These are phyloP conservation scores for Penicillium brevicompactum DNA, from an alignment of 2,329 filamentous ascomycete species.

Conservation along the genomic window DNA sequence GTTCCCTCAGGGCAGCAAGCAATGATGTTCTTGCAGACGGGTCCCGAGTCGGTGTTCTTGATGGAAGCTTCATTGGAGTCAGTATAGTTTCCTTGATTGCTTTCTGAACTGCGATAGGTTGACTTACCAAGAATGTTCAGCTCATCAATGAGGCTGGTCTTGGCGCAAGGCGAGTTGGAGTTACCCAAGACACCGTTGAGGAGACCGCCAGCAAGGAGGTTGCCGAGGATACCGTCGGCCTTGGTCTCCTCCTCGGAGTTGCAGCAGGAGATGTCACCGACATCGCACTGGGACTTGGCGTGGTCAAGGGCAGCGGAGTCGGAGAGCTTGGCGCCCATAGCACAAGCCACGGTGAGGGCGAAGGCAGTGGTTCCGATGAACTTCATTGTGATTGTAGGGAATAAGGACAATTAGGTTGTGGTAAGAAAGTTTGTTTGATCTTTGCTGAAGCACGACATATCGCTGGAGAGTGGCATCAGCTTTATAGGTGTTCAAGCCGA, in stretches of 20 bases:
- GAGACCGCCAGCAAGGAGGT: conserved; percentile 1
- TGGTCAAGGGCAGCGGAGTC: background rate
- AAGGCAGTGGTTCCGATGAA: conserved; percentile 3
- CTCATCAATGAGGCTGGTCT: conserved; percentile 3
- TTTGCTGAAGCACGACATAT: background rate
- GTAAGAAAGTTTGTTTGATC: background rate
- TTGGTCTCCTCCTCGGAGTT: background rate
- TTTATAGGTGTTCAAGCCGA: background rate
- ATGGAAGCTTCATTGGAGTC: background rate
- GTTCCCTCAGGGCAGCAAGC: conserved; percentile 7
- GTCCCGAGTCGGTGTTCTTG: background rate
- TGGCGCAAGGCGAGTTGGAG: conserved; percentile 4
- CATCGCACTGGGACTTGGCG: conserved; percentile 1
- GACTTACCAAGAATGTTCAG: background rate
- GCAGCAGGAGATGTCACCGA: conserved; percentile 2
- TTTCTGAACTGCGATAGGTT: background rate
- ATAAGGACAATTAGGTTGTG: background rate
- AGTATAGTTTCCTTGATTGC: background rate
- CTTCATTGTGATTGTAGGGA: background rate
- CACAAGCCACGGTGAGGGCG: background rate
- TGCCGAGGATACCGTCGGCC: background rate
- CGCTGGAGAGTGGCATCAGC: background rate
- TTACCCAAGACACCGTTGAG: conserved; percentile 1
- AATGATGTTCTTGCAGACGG: conserved; percentile 8
- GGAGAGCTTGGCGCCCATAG: background rate